Conservation (phyloP, 345 rosid species). For the Citrus cavaleriei region DNA sequence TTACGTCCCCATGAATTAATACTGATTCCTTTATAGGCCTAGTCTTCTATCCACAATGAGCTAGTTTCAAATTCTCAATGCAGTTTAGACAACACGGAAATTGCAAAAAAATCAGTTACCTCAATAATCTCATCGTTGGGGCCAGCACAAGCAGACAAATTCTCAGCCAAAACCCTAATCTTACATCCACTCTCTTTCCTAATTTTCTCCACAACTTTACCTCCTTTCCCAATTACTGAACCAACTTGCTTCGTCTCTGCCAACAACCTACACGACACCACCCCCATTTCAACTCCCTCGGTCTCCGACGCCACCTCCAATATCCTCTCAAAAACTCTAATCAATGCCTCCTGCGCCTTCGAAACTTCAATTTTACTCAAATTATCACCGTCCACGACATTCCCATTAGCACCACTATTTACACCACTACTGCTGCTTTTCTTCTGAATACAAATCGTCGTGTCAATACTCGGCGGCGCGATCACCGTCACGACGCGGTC, state of each 20-base stretch:
- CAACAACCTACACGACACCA: slow-evolving; percentile 69
- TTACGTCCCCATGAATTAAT: background rate
- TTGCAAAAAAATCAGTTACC: slow-evolving; percentile 31
- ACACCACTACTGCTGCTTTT: background rate
- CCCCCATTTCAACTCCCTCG: slow-evolving; percentile 26
- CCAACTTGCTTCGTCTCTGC: slow-evolving; percentile 71
- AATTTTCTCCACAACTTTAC: slow-evolving; percentile 73
- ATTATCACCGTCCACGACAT: background rate
- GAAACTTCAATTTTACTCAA: slow-evolving; percentile 46
- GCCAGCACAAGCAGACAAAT: slow-evolving; percentile 64
- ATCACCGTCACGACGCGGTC: slow-evolving; percentile 71
- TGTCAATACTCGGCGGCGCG: slow-evolving; percentile 30
- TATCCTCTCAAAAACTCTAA: slow-evolving; percentile 74
- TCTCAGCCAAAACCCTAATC: slow-evolving; percentile 59
- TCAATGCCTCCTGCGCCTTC: slow-evolving; percentile 73
- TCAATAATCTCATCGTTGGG: slow-evolving; percentile 76
- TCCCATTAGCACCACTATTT: slow-evolving; percentile 8
- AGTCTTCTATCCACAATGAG: background rate
- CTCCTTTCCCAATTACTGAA: slow-evolving; percentile 84
- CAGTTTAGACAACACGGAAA: background rate
- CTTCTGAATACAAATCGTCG: slow-evolving; percentile 6
- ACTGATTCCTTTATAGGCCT: background rate
- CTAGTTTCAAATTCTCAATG: background rate
- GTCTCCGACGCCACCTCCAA: slow-evolving; percentile 62
- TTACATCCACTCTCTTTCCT: slow-evolving; percentile 72